Base-by-base conservation (phyloP, 1,139 yeast species). In the Magnusiomyces fungicola region DNA sequence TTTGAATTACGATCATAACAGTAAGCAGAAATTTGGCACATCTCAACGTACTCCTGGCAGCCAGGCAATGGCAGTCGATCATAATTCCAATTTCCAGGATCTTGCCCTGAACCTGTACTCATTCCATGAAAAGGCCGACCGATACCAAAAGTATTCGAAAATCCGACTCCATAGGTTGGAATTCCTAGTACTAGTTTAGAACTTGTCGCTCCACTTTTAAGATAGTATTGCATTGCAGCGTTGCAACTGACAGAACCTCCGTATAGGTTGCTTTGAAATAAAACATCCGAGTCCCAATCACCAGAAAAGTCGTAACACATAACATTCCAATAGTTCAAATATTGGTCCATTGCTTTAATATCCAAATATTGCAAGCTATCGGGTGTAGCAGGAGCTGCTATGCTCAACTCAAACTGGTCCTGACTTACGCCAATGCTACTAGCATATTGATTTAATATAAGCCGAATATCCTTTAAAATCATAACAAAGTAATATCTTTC, bases 291-390 rank as follows among this genome's bases (percentile, higher is more conserved):
- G 1, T 90, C 79, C 96, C 96, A 89, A 1, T 76, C 71, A 0
- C 97, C 97, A 3, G 80, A 71, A 59, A 79, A 85, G 63, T 92
- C 97, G 63, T 92, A 92, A 40, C 94, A 79, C 97, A 92, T 90
- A 54, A 92, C 65, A 63, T 90, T 90, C 85, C 92, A 89, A 56
- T 78, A 78, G 27, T 79, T 69, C 34, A 92, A 61, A 56, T 74
- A 74, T 32, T 63, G 64, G 57, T 83, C 83, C 76, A 90, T 74
- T 14, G 71, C 74, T 1, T 54, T 47, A 1, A 87, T 59, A 9
- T 74, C 65, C 47, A 82, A 69, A 3, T 65, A 57, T 1, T 58
- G 52, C 27, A 80, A 61, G 51, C 76, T 73, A 2, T 73, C 76
- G 1, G 63, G 60, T 2, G 81, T 80, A 0, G 84, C 86, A 0